Conservation (phyloP, 306 rosid genomes). For the Trifolium dubium region DNA sequence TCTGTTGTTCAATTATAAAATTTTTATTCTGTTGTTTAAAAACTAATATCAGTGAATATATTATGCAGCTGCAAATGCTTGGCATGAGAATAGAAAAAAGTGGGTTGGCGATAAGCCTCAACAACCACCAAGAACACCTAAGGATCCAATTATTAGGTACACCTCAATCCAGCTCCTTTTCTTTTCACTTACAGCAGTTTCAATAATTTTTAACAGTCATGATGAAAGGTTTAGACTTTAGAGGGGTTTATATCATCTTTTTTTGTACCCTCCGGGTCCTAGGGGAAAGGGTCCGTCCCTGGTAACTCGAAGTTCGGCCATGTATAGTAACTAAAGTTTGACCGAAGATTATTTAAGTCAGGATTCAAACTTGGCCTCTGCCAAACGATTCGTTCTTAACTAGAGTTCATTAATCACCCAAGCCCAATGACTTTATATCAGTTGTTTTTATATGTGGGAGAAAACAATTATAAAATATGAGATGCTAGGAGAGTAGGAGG, state of each 20-base stretch:
- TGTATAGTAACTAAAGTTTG: no score
- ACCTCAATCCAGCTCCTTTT: not conserved
- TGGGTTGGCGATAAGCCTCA: slow-evolving; percentile 81
- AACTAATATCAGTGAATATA: slow-evolving; percentile 39
- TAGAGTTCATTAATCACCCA: no score
- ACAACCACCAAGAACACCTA: slow-evolving; percentile 57
- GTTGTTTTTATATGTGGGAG: no score
- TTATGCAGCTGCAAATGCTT: slow-evolving; percentile 69
- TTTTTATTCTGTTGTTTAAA: slow-evolving; percentile 6
- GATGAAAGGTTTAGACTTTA: slow-evolving; percentile 28
- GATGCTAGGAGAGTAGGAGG: not conserved
- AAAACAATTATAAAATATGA: slow-evolving; percentile 2
- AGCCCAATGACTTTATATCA: no score
- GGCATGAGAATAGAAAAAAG: slow-evolving; percentile 88
- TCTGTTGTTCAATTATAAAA: slow-evolving; percentile 4
- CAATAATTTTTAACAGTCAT: not conserved
- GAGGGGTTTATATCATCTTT: not conserved
- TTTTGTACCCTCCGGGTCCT: not conserved
- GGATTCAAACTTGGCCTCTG: no score
- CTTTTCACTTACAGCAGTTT: not conserved
- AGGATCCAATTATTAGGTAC: slow-evolving; percentile 87
- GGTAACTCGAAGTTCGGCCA: no score
- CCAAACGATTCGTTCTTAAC: no score
- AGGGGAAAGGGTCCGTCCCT: no score
- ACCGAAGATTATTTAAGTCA: no score